Base-by-base conservation (phyloP, 2,329 filamentous ascomycete species). In the Magnaporthiopsis rhizophila region DNA sequence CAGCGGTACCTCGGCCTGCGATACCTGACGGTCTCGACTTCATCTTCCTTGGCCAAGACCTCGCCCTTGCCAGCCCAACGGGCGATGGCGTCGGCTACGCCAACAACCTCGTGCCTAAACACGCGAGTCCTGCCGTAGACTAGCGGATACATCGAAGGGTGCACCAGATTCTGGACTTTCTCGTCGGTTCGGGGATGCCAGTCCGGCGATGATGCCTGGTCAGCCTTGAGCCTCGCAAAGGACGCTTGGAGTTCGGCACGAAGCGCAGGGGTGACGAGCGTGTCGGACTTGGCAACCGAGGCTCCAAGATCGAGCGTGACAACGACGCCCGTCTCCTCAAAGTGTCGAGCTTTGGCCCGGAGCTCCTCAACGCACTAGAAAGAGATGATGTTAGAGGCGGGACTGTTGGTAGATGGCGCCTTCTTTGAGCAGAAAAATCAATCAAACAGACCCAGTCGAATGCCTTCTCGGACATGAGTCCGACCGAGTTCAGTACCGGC, bases 121-220 rank as follows among this genome's bases (percentile, higher is more conserved):
- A 65, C 68, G 13, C 32, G 62, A 12, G 68, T 66, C 12, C 62
- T 63, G 62, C 71, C 71, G 65, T 81, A 84, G 1, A 84, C 73
- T 0, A 88, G 72, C 0, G 84, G 84, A 66, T 81, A 87, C 64
- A 87, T 74, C 2, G 83, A 87, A 7, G 85, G 84, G 67, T 88
- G 80, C 21, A 88, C 78, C 3, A 88, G 74, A 69, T 88, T 81
- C 6, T 83, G 78, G 1, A 88, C 83, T 68, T 77, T 79, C 1
- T 78, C 72, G 62, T 83, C 71, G 0, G 80, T 83, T 5, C 77
- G 73, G 0, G 84, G 85, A 71, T 88, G 83, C 78, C 80, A 88
- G 71, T 86, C 84, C 30, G 38, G 38, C 18, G 61, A 32, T 28
- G 26, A 21, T 21, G 38, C 45, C 7, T 80, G 78, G 3, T 80